Conservation (phyloP, 208 protist species). For the Trypanosoma melophagium region DNA sequence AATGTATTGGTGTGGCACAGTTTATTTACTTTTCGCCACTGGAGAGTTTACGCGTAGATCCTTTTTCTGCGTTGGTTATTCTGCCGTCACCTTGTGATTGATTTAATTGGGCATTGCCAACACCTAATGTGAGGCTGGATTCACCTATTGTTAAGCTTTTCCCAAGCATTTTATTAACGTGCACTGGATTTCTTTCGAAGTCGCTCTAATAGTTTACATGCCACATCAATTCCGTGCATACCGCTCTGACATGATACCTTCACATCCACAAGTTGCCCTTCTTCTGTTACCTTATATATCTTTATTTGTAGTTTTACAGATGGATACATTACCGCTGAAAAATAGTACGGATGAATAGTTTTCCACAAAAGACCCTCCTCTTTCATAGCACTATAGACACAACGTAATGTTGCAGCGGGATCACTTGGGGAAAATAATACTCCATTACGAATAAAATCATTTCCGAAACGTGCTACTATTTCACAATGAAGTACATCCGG, state of each 20-base stretch:
- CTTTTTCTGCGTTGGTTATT: too few species aligned
- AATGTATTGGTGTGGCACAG: too few species aligned
- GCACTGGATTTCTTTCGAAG: constrained; percentile 48
- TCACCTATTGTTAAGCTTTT: not conserved
- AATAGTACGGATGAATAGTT: constrained; percentile 73
- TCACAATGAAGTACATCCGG: constrained; percentile 52
- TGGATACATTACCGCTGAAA: constrained; percentile 67
- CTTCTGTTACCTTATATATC: constrained; percentile 61
- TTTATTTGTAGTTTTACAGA: constrained; percentile 82
- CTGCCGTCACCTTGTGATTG: too few species aligned
- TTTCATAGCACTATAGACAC: constrained; percentile 64
- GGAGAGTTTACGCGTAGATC: too few species aligned
- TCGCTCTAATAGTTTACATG: constrained; percentile 60
- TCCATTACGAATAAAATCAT: constrained; percentile 82
- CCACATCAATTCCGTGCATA: constrained; percentile 60
- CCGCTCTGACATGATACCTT: constrained; percentile 73
- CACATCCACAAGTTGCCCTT: constrained; percentile 76
- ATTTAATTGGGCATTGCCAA: not conserved
- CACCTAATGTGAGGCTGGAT: not conserved
- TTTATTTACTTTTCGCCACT: too few species aligned
- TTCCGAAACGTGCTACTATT: constrained; percentile 62
- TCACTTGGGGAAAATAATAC: constrained; percentile 53
- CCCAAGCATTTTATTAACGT: constrained; percentile 14
- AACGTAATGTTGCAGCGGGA: constrained; percentile 36
- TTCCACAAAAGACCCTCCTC: constrained; percentile 79